Percentiles rank a stretch among this genome's conserved stretches.
phyloP scores from a whole-genome alignment of 768 basidiomycete species.

The Lentinus tigrinus region DNA sequence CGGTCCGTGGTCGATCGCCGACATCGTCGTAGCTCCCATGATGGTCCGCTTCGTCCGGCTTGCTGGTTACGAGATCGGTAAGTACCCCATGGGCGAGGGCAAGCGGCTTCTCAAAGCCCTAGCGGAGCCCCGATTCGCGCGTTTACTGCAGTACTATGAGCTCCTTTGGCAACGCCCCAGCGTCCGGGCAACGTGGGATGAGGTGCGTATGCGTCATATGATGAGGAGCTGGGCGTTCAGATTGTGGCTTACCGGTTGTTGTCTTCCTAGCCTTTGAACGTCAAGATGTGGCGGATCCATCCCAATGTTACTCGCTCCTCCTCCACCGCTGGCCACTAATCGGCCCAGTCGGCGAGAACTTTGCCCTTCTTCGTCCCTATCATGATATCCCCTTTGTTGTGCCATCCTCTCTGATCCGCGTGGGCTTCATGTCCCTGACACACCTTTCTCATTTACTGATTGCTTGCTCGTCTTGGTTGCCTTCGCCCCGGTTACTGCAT shows the following conservation, averaged over 20 bases:
- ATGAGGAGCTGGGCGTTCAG: background rate
- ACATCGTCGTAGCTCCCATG: slow-evolving; percentile 62
- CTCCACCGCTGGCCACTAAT: slow-evolving; percentile 9
- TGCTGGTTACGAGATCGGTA: slow-evolving; percentile 51
- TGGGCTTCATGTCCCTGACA: background rate
- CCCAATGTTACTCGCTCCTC: slow-evolving; percentile 14
- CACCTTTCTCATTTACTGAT: no score
- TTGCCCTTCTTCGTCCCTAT: background rate
- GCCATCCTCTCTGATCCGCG: background rate
- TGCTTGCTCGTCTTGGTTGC: no score
- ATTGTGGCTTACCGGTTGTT: slow-evolving; percentile 17
- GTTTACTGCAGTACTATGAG: slow-evolving; percentile 47
- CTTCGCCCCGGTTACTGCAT: no score
- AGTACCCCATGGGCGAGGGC: slow-evolving; percentile 49
- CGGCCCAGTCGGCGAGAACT: background rate
- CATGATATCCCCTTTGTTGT: background rate
- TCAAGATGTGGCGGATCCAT: slow-evolving; percentile 20
- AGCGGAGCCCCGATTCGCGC: slow-evolving; percentile 45
- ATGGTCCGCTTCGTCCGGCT: slow-evolving; percentile 48
- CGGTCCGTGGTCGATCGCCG: slow-evolving; percentile 58
- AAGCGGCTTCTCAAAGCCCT: slow-evolving; percentile 43
- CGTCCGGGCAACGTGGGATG: slow-evolving; percentile 52
- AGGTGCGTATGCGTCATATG: slow-evolving; percentile 34
- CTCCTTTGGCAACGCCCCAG: slow-evolving; percentile 52
- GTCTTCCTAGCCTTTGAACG: slow-evolving; percentile 4